These are phyloP conservation scores for Termitomyces sp. DNA, from an alignment of 768 basidiomycete species.

Conservation along the genomic window DNA sequence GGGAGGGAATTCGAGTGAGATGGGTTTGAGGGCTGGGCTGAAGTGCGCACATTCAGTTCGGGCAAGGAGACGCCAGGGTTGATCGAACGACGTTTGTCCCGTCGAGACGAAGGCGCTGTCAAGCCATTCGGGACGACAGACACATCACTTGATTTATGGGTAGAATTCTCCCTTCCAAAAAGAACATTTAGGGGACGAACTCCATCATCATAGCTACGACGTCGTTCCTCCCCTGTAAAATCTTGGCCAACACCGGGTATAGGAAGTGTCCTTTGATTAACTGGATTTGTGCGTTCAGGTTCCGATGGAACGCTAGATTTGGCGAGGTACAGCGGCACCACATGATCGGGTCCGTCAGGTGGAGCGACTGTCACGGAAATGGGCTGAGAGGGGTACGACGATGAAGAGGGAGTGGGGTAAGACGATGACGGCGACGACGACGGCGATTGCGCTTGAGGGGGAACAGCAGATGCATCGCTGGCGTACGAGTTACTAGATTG, in stretches of 20 bases:
- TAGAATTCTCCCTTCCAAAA: conserved; percentile 21
- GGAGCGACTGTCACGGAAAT: conserved; percentile 40
- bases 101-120: conserved; percentile 29
- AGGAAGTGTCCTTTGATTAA: conserved; percentile 37
- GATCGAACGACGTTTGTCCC: conserved; percentile 43
- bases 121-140: conserved; percentile 23
- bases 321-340: conserved; percentile 13
- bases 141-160: conserved; percentile 10
- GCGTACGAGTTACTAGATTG: conserved; percentile 26
- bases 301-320: conserved; percentile 12
- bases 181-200: conserved; percentile 35
- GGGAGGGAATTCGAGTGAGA: conserved; percentile 25
- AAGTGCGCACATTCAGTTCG: conserved; percentile 21
- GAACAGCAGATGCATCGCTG: conserved; percentile 31
- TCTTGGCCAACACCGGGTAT: conserved; percentile 21
- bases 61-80: conserved; percentile 37
- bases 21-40: conserved; percentile 17
- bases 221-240: conserved; percentile 21
- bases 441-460: conserved; percentile 11
- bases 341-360: conserved; percentile 20
- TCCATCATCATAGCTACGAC: conserved; percentile 40
- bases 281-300: conserved; percentile 14
- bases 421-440: conserved; percentile 10
- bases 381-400: conserved; percentile 21
- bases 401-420: conserved; percentile 13